phyloP scores from a whole-genome alignment of 2,329 filamentous ascomycete genomes.

The Phaeosphaeria sp. region DNA sequence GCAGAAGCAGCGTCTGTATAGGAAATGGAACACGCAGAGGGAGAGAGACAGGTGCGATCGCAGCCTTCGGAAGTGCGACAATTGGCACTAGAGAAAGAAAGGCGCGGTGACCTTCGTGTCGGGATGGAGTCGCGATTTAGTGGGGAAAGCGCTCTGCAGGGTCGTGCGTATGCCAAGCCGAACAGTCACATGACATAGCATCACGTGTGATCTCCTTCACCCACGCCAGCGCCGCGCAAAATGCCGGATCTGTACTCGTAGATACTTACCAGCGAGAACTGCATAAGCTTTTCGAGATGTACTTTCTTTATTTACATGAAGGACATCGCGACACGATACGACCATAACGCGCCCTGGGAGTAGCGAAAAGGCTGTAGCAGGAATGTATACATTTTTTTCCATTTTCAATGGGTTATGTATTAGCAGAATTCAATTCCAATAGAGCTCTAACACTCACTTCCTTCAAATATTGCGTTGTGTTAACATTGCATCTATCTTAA shows the following conservation, averaged over 20 bases:
- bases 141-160: conserved; percentile 4
- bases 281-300: too few species aligned
- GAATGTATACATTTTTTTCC: too few species aligned
- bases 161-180: neutral
- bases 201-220: neutral
- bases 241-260: neutral
- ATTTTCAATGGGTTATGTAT: too few species aligned
- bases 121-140: conserved; percentile 10
- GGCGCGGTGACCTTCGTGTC: conserved; percentile 12
- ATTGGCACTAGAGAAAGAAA: conserved; percentile 5
- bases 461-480: too few species aligned
- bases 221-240: neutral
- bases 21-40: conserved; percentile 35
- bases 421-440: too few species aligned
- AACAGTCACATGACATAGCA: conserved; percentile 1
- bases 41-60: conserved; percentile 34
- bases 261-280: too few species aligned
- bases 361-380: too few species aligned
- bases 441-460: too few species aligned
- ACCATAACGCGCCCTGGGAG: too few species aligned
- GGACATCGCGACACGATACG: too few species aligned
- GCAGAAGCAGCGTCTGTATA: conserved; percentile 24
- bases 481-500: too few species aligned
- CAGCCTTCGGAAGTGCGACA: conserved; percentile 1
- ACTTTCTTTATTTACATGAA: too few species aligned